Evolutionary conservation across 768 basidiomycete species (phyloP), one percentile per base, ranked within the genome.

Genomic region (Leccinum fibrillosum): DNA sequence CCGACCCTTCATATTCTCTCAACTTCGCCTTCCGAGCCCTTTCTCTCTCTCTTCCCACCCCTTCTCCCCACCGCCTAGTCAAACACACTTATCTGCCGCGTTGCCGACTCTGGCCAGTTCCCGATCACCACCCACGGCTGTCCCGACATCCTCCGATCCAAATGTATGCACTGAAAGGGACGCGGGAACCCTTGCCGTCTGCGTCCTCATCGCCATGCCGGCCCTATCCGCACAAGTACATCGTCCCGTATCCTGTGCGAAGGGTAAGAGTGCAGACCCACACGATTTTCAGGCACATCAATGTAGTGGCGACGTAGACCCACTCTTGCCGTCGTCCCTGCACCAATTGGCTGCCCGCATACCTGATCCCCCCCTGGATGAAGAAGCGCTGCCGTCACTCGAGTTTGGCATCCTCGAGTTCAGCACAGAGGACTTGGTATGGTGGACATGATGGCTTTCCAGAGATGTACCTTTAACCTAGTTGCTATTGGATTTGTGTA

Each of bases 151-250:
- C 2, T 17, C 55, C n/a, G 48, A 54, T 19, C 19, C 51, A 13
- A 37, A 12, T n/a, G 0, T 17, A 9, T 25, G 2, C 8, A 17
- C 23, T 15, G 57, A 59, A 51, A 55, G 54, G 23, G 56, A 59
- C 3, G 8, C 55, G 2, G 49, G 52, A 1, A 57, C 44, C 0
- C 25, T 69, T 21, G 13, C 58, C 10, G 52, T 69, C 4, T 69
- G 57, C 30, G 55, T 69, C 2, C 59, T 69, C 17, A 50, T 69
- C 34, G 61, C 65, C 32, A 69, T 69, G 68, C 67, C 67, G 23
- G 58, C 66, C 28, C 30, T 42, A 15, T 55, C 58, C 3, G 35
- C 61, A 2, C 60, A 61, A 0, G 53, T 42, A 5, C 25, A 57
- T 37, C 57, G 25, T 25, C 35, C 25, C 0, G 3, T 28, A 10